Evolutionary conservation across 495 filamentous ascomycete genomes (phyloP).

Genomic region (Chaetomium cochliodes): DNA sequence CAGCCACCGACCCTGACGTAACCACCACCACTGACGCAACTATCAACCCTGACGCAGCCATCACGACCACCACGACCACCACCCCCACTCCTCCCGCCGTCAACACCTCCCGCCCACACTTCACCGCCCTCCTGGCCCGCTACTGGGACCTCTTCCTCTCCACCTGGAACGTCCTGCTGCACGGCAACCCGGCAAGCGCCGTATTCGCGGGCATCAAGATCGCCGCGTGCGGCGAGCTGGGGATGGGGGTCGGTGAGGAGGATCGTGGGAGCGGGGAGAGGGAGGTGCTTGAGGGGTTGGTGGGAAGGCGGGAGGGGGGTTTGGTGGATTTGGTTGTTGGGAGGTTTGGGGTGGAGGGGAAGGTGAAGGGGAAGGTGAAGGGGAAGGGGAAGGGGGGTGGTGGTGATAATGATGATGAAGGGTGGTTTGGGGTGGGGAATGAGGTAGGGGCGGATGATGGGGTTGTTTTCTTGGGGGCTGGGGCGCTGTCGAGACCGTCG

Average conservation of each 20-base stretch:
- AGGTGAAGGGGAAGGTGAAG: slow-evolving; percentile 23
- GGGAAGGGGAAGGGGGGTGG: neutral
- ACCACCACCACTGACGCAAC: too few relatives aligned
- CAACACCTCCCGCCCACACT: slow-evolving; percentile 49
- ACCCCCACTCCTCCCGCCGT: too few relatives aligned
- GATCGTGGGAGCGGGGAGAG: slow-evolving; percentile 88
- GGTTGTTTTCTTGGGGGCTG: slow-evolving; percentile 76
- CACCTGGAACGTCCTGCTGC: slow-evolving; percentile 85
- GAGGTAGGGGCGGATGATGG: slow-evolving; percentile 72
- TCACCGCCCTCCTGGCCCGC: slow-evolving; percentile 61
- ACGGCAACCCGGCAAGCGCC: slow-evolving; percentile 79
- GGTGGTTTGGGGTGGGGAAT: slow-evolving; percentile 67
- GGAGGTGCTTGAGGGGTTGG: slow-evolving; percentile 84
- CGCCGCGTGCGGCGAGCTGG: slow-evolving; percentile 85
- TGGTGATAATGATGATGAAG: slow-evolving; percentile 17
- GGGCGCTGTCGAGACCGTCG: slow-evolving; percentile 62
- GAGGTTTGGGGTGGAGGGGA: slow-evolving; percentile 61
- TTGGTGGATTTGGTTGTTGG: slow-evolving; percentile 83
- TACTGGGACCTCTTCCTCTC: slow-evolving; percentile 82
- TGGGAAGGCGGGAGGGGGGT: slow-evolving; percentile 65
- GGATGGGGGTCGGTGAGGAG: slow-evolving; percentile 90
- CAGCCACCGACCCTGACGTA: slow-evolving; percentile 37
- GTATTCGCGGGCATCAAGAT: slow-evolving; percentile 84
- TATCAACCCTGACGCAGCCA: too few relatives aligned
- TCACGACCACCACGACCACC: too few relatives aligned